Evolutionary conservation across 106 monocot species (phyloP).

Genomic region (Alisma plantagoaquatica): DNA sequence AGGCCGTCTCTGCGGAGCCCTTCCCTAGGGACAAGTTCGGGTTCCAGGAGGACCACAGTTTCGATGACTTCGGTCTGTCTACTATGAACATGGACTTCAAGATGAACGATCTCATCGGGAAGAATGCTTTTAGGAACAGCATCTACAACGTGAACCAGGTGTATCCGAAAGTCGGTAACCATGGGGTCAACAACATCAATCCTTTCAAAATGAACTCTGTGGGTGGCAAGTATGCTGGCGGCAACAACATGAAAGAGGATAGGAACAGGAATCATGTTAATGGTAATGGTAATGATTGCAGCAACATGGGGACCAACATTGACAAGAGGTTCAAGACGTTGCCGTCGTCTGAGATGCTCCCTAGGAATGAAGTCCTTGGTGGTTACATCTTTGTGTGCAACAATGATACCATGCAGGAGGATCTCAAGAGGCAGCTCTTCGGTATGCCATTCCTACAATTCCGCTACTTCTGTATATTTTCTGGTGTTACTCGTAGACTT

Average conservation of each 20-base stretch:
- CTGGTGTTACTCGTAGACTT: no score
- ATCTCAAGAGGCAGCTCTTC: slow-evolving; percentile 77
- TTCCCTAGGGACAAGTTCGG: slow-evolving; percentile 40
- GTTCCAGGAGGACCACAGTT: slow-evolving; percentile 45
- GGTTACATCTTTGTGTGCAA: no score
- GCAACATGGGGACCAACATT: slow-evolving; percentile 16
- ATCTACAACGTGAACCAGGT: slow-evolving; percentile 37
- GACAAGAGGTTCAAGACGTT: slow-evolving; percentile 54
- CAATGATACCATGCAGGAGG: no score
- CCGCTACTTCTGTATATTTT: no score
- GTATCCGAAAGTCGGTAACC: slow-evolving; percentile 29
- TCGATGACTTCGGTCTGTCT: slow-evolving; percentile 41
- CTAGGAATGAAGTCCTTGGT: slow-evolving; percentile 66
- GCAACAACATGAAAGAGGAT: slow-evolving; percentile 11
- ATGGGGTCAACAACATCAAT: slow-evolving; percentile 14
- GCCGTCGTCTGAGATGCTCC: slow-evolving; percentile 69
- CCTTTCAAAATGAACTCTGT: slow-evolving; percentile 49
- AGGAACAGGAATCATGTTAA: slow-evolving; percentile 37
- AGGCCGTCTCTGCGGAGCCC: slow-evolving; percentile 19
- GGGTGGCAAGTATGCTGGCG: slow-evolving; percentile 23
- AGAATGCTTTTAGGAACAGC: slow-evolving; percentile 25
- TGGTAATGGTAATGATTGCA: slow-evolving; percentile 18
- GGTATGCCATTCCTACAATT: slow-evolving; percentile 52
- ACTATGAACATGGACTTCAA: slow-evolving; percentile 55
- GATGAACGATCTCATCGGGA: slow-evolving; percentile 41